Evolutionary conservation across 2,329 filamentous ascomycete species (phyloP), one percentile per base, ranked within the genome.

Genomic region (Hymenoscyphus occultus): DNA sequence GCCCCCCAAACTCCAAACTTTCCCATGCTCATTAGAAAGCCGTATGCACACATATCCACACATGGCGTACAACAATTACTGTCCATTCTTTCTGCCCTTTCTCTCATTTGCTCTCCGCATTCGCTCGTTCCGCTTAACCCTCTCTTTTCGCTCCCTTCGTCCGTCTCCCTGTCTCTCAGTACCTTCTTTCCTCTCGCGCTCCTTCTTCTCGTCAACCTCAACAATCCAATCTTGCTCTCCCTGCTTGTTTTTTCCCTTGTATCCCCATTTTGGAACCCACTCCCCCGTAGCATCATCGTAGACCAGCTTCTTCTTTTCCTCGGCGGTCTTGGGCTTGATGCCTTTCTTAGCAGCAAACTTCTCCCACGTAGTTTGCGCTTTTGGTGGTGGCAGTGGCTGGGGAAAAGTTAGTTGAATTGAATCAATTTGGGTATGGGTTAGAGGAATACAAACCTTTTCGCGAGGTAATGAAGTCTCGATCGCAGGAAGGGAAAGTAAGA

Each of bases 341-440:
- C 95, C 95, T 84, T 97, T 96, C 86, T 96, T 96, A 78, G 88
- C 90, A 57, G 95, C 95, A 81, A 99, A 99, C 74, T 90, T 87
- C 82, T 97, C 90, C 95, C 95, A 99, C 78, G 93, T 97, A 65
- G 94, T 98, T 71, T 90, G 90, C 64, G 89, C 82, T 80, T 93
- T 95, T 71, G 88, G 85, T 64, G 87, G 84, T 0, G 95, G 95
- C 9, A 98, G 82, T 10, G 92, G 92, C 80, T 76, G 58, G 2
- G 19, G 19, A 54, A 67, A 54, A 45, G 65, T 68, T 63, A 65
- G 65, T 40, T 54, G 28, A 35, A 56, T 19, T 19, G 35, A 35
- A 35, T 4, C 9, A 51, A 28, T 51, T 42, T 14, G 39, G 59
- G 32, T 32, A 57, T 61, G 10, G 39, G 57, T 28, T 16, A 39